Evolutionary conservation across 192 early-diverging fungal species (phyloP), one percentile per base, ranked within the genome.

Genomic region (Dimargaris xerosporica): DNA sequence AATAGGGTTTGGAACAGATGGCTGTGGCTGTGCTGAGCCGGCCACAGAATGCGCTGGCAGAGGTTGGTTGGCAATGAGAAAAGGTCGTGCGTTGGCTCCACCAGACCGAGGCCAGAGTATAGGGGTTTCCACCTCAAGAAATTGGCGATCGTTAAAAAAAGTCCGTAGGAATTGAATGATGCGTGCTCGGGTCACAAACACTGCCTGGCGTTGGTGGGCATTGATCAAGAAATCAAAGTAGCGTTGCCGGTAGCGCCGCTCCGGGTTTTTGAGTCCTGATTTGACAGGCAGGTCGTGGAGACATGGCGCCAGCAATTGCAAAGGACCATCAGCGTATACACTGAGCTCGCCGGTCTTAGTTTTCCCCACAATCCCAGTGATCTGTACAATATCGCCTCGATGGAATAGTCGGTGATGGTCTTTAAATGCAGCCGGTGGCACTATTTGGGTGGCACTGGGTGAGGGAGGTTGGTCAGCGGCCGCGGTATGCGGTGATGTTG

Each of bases 101-200:
- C 89, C 89, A 4, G 80, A 83, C 17, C 80, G 76, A 0, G 82
- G 66, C 2, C 82, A 83, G 19, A 93, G 68, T 19, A 91, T 71
- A 0, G 91, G 91, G 12, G 91, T 93, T 64, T 93, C 91, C 0
- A 91, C 88, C 64, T 93, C 91, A 11, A 88, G 51, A 69, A 93
- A 93, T 11, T 69, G 74, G 5, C 81, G 72, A 29, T 61, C 47
- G 50, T 85, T 79, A 13, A 93, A 66, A 62, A 80, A 91, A 12
- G 62, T 16, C 9, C 89, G 78, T 11, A 91, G 77, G 61, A 74
- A 76, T 66, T 69, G 69, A 41, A 91, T 75, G 34, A 83, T 74
- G 67, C 75, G 72, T 1, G 80, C 65, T 10, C 88, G 74, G n/a
- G 73, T 82, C 29, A 69, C 62, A 23, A 93, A 68, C 0, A 73